Evolutionary conservation across 2,329 filamentous ascomycete genomes (phyloP), one percentile per base, ranked within the genome.

Genomic region (Westerdykella ornata): DNA sequence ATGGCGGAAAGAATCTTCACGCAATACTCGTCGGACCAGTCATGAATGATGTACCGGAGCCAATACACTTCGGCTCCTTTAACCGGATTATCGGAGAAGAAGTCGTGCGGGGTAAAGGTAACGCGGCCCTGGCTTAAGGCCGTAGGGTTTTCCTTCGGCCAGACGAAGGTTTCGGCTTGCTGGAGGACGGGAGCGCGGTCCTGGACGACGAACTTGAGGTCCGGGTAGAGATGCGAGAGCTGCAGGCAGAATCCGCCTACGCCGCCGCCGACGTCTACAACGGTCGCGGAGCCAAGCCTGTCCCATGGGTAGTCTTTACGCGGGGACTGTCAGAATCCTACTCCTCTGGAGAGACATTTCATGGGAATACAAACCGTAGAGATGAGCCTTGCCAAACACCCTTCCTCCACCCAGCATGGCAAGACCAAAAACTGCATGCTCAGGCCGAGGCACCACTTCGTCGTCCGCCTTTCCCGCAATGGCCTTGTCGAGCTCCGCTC

Each of bases 1-100:
- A 46, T 35, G 11, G 22, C 43, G 32, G 37, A 41, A 20, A 66
- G 43, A 9, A 66, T 66, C 18, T 45, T 44, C 20, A 62, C 35
- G 3, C 59, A 62, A 30, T 62, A 61, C 0, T 57, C 53, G n/a
- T 66, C 61, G 0, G 63, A 59, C 64, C 62, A 67, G 44, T 67
- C 62, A 26, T 67, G 63, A 17, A 65, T 38, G 13, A 65, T 53
- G 6, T 54, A 58, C n/a, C 60, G 57, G 2, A 66, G 26, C 12
- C 55, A 59, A 31, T 66, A 65, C 1, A 65, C 49, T n/a, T 63
- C 53, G 3, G 62, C 54, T 4, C 38, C 42, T 6, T 50, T 44
- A 4, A 56, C 35, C 1, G 65, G 65, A 17, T 67, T 63, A 0
- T 44, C 36, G 5, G 59, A 41, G 41, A 66, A 66, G 34, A 67